These are phyloP conservation scores for Hyaloscypha hepaticicola DNA, from an alignment of 495 filamentous ascomycete genomes.

Conservation along the genomic window DNA sequence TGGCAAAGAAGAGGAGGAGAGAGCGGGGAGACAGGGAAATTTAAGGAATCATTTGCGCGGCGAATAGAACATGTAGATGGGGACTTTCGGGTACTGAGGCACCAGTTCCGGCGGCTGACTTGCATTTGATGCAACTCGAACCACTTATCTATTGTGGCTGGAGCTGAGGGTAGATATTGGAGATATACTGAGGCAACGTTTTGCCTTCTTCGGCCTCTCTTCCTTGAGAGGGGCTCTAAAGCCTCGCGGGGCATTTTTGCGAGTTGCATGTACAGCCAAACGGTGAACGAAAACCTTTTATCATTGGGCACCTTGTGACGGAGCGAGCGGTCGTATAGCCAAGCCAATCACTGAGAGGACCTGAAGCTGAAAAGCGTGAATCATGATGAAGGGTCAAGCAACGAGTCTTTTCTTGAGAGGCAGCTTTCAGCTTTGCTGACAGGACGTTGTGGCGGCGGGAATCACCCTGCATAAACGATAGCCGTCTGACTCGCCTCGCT, in stretches of 20 bases:
- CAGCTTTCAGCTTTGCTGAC: neutral
- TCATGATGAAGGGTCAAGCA: neutral
- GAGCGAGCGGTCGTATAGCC: neutral
- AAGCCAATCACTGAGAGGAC: neutral
- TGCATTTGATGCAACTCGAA: neutral
- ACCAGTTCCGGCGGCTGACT: neutral
- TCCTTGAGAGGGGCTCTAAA: neutral
- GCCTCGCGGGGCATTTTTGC: neutral
- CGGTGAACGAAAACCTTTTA: neutral
- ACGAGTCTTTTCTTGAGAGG: neutral
- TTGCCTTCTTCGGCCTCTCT: neutral
- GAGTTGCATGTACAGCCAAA: neutral
- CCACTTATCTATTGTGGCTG: neutral
- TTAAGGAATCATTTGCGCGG: neutral
- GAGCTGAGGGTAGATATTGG: neutral
- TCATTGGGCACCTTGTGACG: neutral
- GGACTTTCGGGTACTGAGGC: neutral
- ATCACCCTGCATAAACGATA: neutral
- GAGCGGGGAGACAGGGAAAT: neutral
- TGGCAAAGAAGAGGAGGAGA: neutral
- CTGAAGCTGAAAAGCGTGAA: neutral
- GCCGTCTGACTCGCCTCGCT: neutral
- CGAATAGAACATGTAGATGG: neutral
- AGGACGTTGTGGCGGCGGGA: neutral
- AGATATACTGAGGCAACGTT: neutral